phyloP scores from a whole-genome alignment of 768 basidiomycete species.

The Hypsizygus marmoreus region DNA sequence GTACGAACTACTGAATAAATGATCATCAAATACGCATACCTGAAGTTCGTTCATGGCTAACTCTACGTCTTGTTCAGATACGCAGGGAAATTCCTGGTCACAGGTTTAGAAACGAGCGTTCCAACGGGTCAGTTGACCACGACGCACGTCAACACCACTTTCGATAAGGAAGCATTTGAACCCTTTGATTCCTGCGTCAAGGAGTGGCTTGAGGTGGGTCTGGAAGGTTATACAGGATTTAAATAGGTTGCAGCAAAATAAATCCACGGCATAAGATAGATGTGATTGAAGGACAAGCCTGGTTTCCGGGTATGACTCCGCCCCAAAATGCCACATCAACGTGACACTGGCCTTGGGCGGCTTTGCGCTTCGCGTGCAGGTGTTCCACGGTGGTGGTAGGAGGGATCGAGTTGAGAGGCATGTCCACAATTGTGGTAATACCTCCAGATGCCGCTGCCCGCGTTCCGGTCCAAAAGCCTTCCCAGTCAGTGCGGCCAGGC shows the following conservation, averaged over 20 bases:
- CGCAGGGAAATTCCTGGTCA: slow-evolving; percentile 89
- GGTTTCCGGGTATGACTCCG: slow-evolving; percentile 90
- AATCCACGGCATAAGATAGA: too few species aligned
- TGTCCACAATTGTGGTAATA: slow-evolving; percentile 94
- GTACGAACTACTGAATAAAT: slow-evolving; percentile 4
- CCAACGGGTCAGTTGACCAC: neutral
- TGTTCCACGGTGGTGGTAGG: slow-evolving; percentile 88
- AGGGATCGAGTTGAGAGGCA: slow-evolving; percentile 97
- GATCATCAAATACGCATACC: slow-evolving; percentile 39
- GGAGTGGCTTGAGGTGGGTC: slow-evolving; percentile 74
- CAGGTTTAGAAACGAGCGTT: slow-evolving; percentile 7
- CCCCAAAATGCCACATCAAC: slow-evolving; percentile 94
- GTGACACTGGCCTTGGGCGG: slow-evolving; percentile 73
- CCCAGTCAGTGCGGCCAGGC: slow-evolving; percentile 92
- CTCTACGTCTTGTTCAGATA: slow-evolving; percentile 67
- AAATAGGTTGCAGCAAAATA: neutral
- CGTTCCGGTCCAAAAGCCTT: slow-evolving; percentile 92
- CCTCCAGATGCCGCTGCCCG: slow-evolving; percentile 90
- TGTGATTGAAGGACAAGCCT: slow-evolving; percentile 44
- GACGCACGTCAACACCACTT: slow-evolving; percentile 86
- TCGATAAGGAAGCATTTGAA: slow-evolving; percentile 98
- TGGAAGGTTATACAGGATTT: slow-evolving; percentile 27
- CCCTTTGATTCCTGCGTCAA: slow-evolving; percentile 83
- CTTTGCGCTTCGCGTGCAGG: slow-evolving; percentile 67
- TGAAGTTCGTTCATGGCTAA: slow-evolving; percentile 74